phyloP scores from a whole-genome alignment of 2,329 filamentous ascomycete species.

The Aspergillus clavatus region DNA sequence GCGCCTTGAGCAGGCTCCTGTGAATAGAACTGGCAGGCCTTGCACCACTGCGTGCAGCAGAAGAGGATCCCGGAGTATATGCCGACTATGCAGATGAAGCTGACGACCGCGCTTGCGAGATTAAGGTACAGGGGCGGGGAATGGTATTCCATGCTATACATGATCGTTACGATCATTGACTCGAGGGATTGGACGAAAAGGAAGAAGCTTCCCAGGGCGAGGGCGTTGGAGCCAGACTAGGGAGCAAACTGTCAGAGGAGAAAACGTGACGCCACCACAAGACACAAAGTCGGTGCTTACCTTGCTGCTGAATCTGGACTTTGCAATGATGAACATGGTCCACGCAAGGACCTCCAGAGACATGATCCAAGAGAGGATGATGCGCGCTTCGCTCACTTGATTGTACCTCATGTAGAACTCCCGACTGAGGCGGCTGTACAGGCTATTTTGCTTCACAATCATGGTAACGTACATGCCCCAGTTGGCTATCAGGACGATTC shows the following conservation, averaged over 20 bases:
- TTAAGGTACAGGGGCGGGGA: slow-evolving; percentile 9
- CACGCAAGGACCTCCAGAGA: slow-evolving; percentile 21
- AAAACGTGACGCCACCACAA: background rate
- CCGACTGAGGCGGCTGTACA: background rate
- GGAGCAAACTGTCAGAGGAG: background rate
- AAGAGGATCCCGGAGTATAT: slow-evolving; percentile 18
- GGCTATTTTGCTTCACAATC: slow-evolving; percentile 4
- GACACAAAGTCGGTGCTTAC: slow-evolving; percentile 7
- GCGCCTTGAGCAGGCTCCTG: background rate
- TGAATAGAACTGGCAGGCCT: slow-evolving; percentile 3
- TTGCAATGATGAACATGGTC: slow-evolving; percentile 14
- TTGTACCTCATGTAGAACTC: background rate
- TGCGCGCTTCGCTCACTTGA: slow-evolving; percentile 8
- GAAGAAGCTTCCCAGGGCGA: slow-evolving; percentile 14
- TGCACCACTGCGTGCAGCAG: slow-evolving; percentile 17
- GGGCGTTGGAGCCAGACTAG: slow-evolving; percentile 12
- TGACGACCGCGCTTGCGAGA: slow-evolving; percentile 4
- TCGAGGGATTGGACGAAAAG: slow-evolving; percentile 15
- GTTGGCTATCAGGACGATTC: slow-evolving; percentile 11
- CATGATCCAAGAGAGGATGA: slow-evolving; percentile 15
- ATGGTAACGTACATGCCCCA: slow-evolving; percentile 12
- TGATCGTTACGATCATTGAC: slow-evolving; percentile 11
- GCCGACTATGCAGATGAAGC: slow-evolving; percentile 18
- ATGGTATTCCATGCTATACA: slow-evolving; percentile 6
- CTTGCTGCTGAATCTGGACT: slow-evolving; percentile 14